Base-by-base conservation (phyloP, 805 yeast species). In the Sugiyamaella marilandica region DNA sequence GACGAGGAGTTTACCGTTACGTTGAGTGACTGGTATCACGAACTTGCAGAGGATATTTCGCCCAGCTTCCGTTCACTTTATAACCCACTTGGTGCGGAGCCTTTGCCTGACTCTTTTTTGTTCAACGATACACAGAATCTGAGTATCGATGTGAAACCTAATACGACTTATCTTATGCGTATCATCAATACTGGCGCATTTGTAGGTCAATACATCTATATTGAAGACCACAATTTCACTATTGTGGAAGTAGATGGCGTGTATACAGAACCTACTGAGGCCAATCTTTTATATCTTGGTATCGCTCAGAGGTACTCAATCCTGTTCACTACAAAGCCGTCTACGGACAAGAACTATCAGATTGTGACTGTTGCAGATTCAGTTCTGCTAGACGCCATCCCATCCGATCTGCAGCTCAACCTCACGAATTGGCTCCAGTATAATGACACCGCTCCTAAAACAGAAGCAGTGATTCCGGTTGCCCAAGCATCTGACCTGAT, bases 51-150 rank as follows among this genome's bases (percentile, higher is more conserved):
- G 26, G 59, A 67, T 21, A 70, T 75, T 14, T 29, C 31, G 35
- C 55, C 54, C 3, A 53, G 60, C 36, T 90, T 91, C 72, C 65
- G 88, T 74, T 80, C 72, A 59, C 66, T 82, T 56, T 82, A 75
- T 73, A 91, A 91, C 70, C 98, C 98, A 53, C 87, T 96, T 5
- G 98, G 97, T 65, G 96, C 97, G 36, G 98, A 91, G 73, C 98
- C 98, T 46, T 82, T 92, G 62, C 98, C 98, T 5, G 85, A 86
- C 60, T 76, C 78, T 66, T 70, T 85, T 60, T 76, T 92, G 62
- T 74, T 90, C 68, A 91, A 92, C 73, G 87, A 89, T 66, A 83
- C 95, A 9, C 60, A 62, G 36, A 85, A 86, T 69, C 32, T 56
- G 48, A 56, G 57, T 35, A 74, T 78, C 62, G 59, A 70, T 5